Base-by-base conservation (phyloP, 805 yeast species). In the Saccharomycopsis capsularis region DNA sequence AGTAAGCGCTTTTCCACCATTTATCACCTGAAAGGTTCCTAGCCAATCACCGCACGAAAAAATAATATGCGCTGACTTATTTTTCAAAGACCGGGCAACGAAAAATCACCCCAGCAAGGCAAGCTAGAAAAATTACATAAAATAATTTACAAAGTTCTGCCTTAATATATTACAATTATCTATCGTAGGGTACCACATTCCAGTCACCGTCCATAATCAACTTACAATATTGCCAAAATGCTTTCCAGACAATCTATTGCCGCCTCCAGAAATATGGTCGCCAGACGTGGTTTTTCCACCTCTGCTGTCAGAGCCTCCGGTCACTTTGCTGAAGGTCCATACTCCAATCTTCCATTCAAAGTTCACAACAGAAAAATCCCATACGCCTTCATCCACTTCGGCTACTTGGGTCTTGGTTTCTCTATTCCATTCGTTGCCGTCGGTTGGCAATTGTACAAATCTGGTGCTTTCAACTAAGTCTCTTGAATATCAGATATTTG, bases 351-450 rank as follows among this genome's bases (percentile, higher is more conserved):
- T 56, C 99, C 99, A 57, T 93, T 91, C 81, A 80, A 80, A 76
- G 95, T 91, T 56, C 89, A 88, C 78, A 75, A 82, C 79, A 89
- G 95, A 78, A 85, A 81, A 73, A 76, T 91, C 57, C 98, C 97
- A 58, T 89, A 77, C 67, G 86, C 81, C 58, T 71, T 88, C 46
- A 75, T 83, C 57, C 95, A 84, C 75, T 83, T 85, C 75, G 79
- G 89, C 47, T 83, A 80, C 71, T 74, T 83, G 57, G 79, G 84
- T 65, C 62, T 79, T 39, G 91, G 88, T 53, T 74, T 81, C 55
- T 76, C 79, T 54, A 71, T 82, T 50, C 97, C 98, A 64, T 84
- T 87, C 74, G 73, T 84, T 62, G 79, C 89, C 49, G 72, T 78
- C 56, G 82, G 69, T 70, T 86, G 82, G 73, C 93, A 87, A 76